Evolutionary conservation across 148 eudicot genomes (phyloP), one percentile per base, ranked within the genome.

Genomic region (Dysphania ambrosioides): DNA sequence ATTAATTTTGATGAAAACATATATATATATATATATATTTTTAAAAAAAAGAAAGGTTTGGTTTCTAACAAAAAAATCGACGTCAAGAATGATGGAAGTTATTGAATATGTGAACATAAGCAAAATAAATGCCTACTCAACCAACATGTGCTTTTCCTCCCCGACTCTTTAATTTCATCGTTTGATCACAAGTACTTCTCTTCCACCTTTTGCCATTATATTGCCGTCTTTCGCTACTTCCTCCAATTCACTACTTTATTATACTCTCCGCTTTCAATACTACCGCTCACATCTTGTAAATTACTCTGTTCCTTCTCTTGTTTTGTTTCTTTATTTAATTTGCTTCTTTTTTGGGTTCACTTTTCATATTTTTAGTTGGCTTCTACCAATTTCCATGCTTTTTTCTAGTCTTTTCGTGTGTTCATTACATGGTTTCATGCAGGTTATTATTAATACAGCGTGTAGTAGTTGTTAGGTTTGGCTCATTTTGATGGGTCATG

Each of bases 131-230:
- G 70, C 71, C 19, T 16, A 3, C 62, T 75, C 79, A 76, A 76
- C 79, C 23, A 76, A 76, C 73, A 16, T 21, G 73, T 76, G 59
- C 79, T 57, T 41, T 51, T 34, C 41, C 16, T 47, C 53, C 53
- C n/a, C n/a, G n/a, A 47, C 42, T 34, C 7, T 27, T 27, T 12
- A 21, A 30, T 31, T 12, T 70, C 72, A 70, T 47, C 40, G n/a
- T n/a, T n/a, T n/a, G n/a, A n/a, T n/a, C n/a, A n/a, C n/a, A n/a
- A n/a, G n/a, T n/a, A 7, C 18, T 36, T 34, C 68, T 6, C 10
- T 36, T 36, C 40, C 40, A 4, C 40, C 8, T 36, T 36, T 4
- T 4, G 7, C 8, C 40, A 36, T 36, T 36, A 36, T 36, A 36
- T 36, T 36, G 7, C 8, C 0, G 40, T 8, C 40, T 36, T 47